Evolutionary conservation across 2,329 filamentous ascomycete genomes (phyloP).

Genomic region (Colletotrichum lindemuthianum): DNA sequence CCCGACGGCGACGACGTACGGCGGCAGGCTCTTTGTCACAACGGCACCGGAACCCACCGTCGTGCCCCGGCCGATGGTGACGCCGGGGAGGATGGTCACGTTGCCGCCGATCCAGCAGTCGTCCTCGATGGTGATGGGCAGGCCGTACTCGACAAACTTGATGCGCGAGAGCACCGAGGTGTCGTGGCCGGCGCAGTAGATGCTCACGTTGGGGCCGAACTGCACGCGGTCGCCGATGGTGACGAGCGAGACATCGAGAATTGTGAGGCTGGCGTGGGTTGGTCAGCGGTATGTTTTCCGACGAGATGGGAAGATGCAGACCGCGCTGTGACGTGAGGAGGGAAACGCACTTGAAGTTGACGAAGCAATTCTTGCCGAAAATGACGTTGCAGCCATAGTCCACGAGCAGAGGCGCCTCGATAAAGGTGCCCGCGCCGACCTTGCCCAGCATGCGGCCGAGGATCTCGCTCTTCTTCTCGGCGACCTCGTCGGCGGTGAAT

Average conservation of each 20-base stretch:
- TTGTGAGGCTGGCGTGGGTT: slow-evolving; percentile 45
- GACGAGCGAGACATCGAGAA: slow-evolving; percentile 62
- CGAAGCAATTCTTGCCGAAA: slow-evolving; percentile 67
- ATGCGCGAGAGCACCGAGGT: slow-evolving; percentile 57
- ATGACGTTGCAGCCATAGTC: slow-evolving; percentile 72
- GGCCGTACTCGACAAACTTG: slow-evolving; percentile 60
- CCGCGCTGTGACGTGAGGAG: not conserved
- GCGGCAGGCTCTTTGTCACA: slow-evolving; percentile 50
- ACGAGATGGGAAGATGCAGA: not conserved
- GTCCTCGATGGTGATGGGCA: slow-evolving; percentile 57
- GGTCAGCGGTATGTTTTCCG: not conserved
- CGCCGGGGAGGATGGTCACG: slow-evolving; percentile 53
- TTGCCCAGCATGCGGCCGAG: slow-evolving; percentile 57
- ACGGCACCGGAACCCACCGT: slow-evolving; percentile 52
- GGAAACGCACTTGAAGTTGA: slow-evolving; percentile 54
- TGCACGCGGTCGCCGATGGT: slow-evolving; percentile 62
- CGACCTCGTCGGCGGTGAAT: slow-evolving; percentile 47
- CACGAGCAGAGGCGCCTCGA: slow-evolving; percentile 67
- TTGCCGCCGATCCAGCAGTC: slow-evolving; percentile 60
- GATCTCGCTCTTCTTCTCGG: slow-evolving; percentile 49
- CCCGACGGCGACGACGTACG: slow-evolving; percentile 49
- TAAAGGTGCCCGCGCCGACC: slow-evolving; percentile 59
- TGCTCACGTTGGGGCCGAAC: slow-evolving; percentile 61
- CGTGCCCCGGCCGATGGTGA: slow-evolving; percentile 51
- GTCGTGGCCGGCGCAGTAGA: slow-evolving; percentile 64